Base-by-base conservation (phyloP, 108 stramenopile genomes). In the Bacterosira constricta region DNA sequence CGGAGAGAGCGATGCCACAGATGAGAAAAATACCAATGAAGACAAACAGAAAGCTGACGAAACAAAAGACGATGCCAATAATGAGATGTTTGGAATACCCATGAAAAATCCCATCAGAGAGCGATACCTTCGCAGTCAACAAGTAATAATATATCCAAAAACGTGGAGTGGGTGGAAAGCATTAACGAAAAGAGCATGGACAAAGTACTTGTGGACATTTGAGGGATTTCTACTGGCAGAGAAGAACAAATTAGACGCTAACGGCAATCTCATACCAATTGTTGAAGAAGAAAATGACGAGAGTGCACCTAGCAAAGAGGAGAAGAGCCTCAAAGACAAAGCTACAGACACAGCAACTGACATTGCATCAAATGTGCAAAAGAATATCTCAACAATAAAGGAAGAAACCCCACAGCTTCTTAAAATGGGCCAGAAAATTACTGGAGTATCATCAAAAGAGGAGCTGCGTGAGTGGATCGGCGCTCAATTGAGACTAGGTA, bases 401-500 rank as follows among this genome's bases (percentile, higher is more conserved):
- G 30, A 80, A 18, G 80, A 82, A 49, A 76, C 82, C 30, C 69
- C 78, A 6, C 62, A 79, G n/a, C 25, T 89, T 1, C n/a, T 85
- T 17, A 36, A 84, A 73, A 41, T 77, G 55, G 80, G 84, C 50
- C 71, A 86, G 51, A 64, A 90, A 51, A 49, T 58, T 12, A 90
- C 90, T 7, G 93, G 90, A 6, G 86, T 90, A 62, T 59, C 67
- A 0, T 70, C 84, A 32, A 83, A 55, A 35, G 87, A 89, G 30
- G 93, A 94, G 26, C 49, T 89, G 39, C 77, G 72, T 23, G 53
- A 39, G 37, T 81, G 90, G 69, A 86, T 85, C 7, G 44, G 63
- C 18, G 83, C 88, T 42, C 80, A 81, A 64, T 67, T 94, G 89
- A 82, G 79, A 59, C 66, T 91, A 5, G 86, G 76, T 11, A 90